Percentiles rank a stretch among this genome's conserved stretches.
phyloP scores from a whole-genome alignment of 768 basidiomycete genomes.

The Epithele typhae region DNA sequence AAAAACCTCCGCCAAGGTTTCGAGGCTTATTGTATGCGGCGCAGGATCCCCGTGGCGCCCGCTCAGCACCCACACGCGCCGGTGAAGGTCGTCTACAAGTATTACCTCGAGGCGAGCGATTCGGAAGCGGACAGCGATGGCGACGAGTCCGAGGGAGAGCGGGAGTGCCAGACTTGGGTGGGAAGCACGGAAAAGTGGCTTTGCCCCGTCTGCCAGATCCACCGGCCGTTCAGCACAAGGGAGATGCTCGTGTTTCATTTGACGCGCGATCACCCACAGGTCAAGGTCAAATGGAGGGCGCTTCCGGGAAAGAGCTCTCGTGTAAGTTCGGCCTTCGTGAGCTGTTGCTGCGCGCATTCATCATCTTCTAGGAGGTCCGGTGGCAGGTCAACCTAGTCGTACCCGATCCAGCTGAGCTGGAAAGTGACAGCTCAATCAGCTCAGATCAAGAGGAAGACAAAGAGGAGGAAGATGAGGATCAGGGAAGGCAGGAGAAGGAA shows the following conservation, averaged over 20 bases:
- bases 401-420: too few species aligned
- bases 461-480: slow-evolving; percentile 1
- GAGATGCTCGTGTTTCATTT: slow-evolving; percentile 47
- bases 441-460: slow-evolving; percentile 2
- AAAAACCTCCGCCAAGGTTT: slow-evolving; percentile 52
- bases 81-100: slow-evolving; percentile 23
- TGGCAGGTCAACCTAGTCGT: too few species aligned
- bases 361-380: not conserved
- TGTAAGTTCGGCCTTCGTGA: too few species aligned
- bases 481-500: not conserved
- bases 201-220: slow-evolving; percentile 54
- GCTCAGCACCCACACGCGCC: slow-evolving; percentile 15
- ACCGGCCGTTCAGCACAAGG: slow-evolving; percentile 37
- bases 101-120: slow-evolving; percentile 9
- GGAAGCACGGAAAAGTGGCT: slow-evolving; percentile 33
- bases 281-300: slow-evolving; percentile 34
- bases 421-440: not conserved
- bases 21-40: slow-evolving; percentile 32
- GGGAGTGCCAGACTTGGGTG: slow-evolving; percentile 14
- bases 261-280: slow-evolving; percentile 42
- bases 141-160: slow-evolving; percentile 11
- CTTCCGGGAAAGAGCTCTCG: too few species aligned
- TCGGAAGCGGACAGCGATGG: slow-evolving; percentile 4
- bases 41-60: slow-evolving; percentile 31
- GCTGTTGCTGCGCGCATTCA: too few species aligned